Evolutionary conservation across 2,329 filamentous ascomycete genomes (phyloP), one percentile per base, ranked within the genome.

Genomic region (Graphilbum sp.): DNA sequence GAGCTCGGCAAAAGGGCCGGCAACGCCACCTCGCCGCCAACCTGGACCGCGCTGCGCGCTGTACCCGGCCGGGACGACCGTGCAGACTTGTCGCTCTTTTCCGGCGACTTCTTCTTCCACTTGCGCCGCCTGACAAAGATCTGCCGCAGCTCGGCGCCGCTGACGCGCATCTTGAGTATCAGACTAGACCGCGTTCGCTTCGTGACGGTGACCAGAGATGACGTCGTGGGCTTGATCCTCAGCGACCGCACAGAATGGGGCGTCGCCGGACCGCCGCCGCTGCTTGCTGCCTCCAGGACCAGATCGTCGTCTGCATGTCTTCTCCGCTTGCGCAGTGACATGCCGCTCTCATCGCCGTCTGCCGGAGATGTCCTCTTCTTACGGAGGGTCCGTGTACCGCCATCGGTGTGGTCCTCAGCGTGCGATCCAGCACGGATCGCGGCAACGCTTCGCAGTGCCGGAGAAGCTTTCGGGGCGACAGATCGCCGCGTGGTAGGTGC

Each of bases 321-420:
- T 33, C 66, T 58, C 25, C 73, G 63, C 52, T 72, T 77, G 43
- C 69, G 66, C 27, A 67, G 52, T 1, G 64, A 60, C 41, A 63
- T 57, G 15, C 61, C 57, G 15, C 62, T 61, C 46, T 79, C 67
- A 45, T 83, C 64, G 45, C 60, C 63, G 35, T 79, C 75, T 12
- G 70, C 64, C 3, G 81, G 79, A 1, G 83, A 85, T 16, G 83
- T 78, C 56, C 88, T 93, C 38, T 87, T 75, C 59, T 93, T 93
- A 43, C 87, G 72, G 42, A 93, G 61, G 24, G 81, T 72, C 38
- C 85, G 77, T 9, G 83, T 77, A 34, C 79, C 81, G n/a, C 18
- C 13, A 55, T 88, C 80, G 61, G 79, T 66, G 8, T 78, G 68
- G 49, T 85, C 79, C 44, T 80, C 79, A 0, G 82, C 86, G 55